Base-by-base conservation (phyloP, 345 rosid species). In the Gossypium thurberi region DNA sequence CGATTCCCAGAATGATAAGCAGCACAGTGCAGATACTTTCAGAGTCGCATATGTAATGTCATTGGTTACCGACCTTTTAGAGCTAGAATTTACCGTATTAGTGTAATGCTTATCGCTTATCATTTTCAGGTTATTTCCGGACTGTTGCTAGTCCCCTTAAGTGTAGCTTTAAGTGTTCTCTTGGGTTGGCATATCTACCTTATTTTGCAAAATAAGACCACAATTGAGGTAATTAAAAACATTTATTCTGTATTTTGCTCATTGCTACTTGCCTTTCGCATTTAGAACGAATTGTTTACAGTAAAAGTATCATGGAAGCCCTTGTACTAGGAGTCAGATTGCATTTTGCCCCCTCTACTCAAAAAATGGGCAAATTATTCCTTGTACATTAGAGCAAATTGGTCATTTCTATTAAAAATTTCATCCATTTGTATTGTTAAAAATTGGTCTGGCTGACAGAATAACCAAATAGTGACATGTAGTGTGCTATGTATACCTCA, bases 131-230 rank as follows among this genome's bases (percentile, higher is more conserved):
- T 93, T 69, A 74, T 93, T 72, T 89, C 92, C 62, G 87, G 84
- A 48, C 78, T 91, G 77, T 79, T 93, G 83, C 84, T 93, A 13
- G 81, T 88, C 69, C 93, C 97, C 53, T 46, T 91, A 52, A 88
- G 83, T 74, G 37, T 85, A 4, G 91, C 92, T 7, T 81, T 93
- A 70, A 77, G 89, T 28, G 85, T 90, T 81, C 94, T 93, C 59
- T 84, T 93, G 64, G 92, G 91, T 78, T 91, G 97, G 98, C 97
- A 91, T 80, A 79, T 93, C 74, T 91, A 86, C 81, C 98, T 93
- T 63, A 78, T 86, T 78, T 80, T 88, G 81, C 90, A 89, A 64
- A 93, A 93, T 85, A 93, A 93, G 84, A 93, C 97, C 10, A 91
- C 97, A 42, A 91, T 93, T 20, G 98, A 93, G 97, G 97, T 93